Evolutionary conservation across 495 filamentous ascomycete species (phyloP), one percentile per base, ranked within the genome.

Genomic region (Pyronema omphalodes): DNA sequence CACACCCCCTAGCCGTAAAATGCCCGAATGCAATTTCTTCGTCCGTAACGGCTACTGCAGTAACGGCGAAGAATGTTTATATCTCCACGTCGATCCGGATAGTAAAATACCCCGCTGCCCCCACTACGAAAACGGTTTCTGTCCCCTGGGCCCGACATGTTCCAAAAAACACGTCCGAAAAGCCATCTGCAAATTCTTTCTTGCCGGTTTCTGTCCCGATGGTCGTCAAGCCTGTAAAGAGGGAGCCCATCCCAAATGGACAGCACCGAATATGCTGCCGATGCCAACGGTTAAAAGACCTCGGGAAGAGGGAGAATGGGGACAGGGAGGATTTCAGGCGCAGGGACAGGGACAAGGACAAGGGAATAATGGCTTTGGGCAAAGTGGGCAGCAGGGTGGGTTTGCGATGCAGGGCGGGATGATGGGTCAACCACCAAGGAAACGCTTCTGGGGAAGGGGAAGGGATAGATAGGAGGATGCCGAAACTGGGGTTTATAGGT

Each of bases 1-100:
- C 23, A 1, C 23, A 40, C 17, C 12, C 12, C 4, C 3, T 52
- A 69, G 67, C 36, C 82, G 91, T 47, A 85, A 88, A 69, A 93
- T 94, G 89, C 86, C 88, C 45, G 91, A 95, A 70, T 98, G 91
- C 71, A 91, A 87, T 64, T 87, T 86, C 62, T 91, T 86, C 60
- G 78, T 84, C 12, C 80, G 86, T 55, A 84, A 87, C 64, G 86
- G 84, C 53, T 94, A 89, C 69, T 98, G 91, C 69, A 82, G 81
- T 61, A 93, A 94, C 68, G 88, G 88, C 60, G 89, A 95, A 68
- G 91, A 95, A 70, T 98, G 91, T 63, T 75, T 95, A 6, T 98
- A 95, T 64, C 78, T 94, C 23, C 91, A 98, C 69, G 83, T 94
- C 60, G 84, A 91, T 55, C 86, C 91, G 15, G 78, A 82, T 45